Base-by-base conservation (phyloP, 148 eudicot genomes). In the Rhododendron henanense region DNA sequence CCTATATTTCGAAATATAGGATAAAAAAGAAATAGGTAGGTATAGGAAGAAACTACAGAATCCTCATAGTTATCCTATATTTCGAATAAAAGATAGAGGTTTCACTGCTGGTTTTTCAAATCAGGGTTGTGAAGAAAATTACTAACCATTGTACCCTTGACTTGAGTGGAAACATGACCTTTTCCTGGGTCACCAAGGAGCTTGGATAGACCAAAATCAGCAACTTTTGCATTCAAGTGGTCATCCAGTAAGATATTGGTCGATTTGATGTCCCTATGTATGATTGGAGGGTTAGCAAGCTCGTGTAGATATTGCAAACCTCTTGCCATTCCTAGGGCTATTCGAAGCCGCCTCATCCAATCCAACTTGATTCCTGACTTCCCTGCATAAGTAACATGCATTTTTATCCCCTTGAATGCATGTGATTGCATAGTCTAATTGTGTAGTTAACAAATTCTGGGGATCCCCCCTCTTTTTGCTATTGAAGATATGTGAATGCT, bases 141-240 rank as follows among this genome's bases (percentile, higher is more conserved):
- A 85, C 88, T 87, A 0, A 92, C 94, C 92, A 92, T 89, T 83
- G 94, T 89, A 74, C 94, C 94, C 89, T 92, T 92, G 85, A 92
- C 91, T 90, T 92, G 94, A 87, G 94, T 92, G 23, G 91, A 85
- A 18, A 92, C 78, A 71, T 90, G 89, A 41, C 85, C 79, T 71
- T 78, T 89, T 77, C 86, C 92, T 2, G 84, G 7, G 25, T 90
- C 91, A 59, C 82, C 82, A 61, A 89, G 3, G 33, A 45, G 89
- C 88, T 90, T 92, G 37, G 92, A 88, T 55, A 92, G 91, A 16
- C 94, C 94, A 75, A 90, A 92, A 90, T 92, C 94, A 3, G 92
- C 92, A 55, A 92, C 92, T 92, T 90, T 92, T 61, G 94, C 94
- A 80, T 84, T 89, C 33, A 92, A 87, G 48, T 83, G 79, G 10